phyloP scores from a whole-genome alignment of 192 early-diverging fungal genomes.

The Allomyces arbusculus region DNA sequence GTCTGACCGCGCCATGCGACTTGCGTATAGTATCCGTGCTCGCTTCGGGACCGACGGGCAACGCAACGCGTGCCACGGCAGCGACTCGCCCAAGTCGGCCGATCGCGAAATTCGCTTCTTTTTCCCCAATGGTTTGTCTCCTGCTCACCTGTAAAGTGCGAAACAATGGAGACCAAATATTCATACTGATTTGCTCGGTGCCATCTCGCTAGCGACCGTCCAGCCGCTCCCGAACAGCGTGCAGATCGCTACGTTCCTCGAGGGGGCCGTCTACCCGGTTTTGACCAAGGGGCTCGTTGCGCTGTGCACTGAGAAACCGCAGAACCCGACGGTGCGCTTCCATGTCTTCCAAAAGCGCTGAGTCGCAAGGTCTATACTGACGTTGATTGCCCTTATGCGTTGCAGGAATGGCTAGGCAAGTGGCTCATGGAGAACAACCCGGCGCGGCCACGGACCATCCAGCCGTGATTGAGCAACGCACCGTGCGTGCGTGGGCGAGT shows the following conservation, averaged over 20 bases:
- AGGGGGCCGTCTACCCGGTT: neutral
- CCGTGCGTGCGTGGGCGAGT: no score
- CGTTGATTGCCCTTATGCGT: neutral
- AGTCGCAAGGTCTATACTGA: neutral
- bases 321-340: neutral
- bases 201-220: neutral
- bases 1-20: no score
- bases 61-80: slow-evolving; percentile 2
- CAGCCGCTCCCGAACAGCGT: neutral
- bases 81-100: neutral
- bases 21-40: slow-evolving; percentile 1
- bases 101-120: slow-evolving; percentile 1
- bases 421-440: neutral
- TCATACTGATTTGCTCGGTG: no score
- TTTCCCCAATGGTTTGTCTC: neutral
- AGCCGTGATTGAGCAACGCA: neutral
- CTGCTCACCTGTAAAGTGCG: no score
- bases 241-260: neutral
- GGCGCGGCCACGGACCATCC: neutral
- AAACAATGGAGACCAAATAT: no score
- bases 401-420: neutral
- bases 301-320: neutral
- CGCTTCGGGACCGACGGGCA: slow-evolving; percentile 1
- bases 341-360: neutral
- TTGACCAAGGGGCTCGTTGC: neutral